Evolutionary conservation across 2,329 filamentous ascomycete species (phyloP), one percentile per base, ranked within the genome.

Genomic region (Xylariaceae sp.): DNA sequence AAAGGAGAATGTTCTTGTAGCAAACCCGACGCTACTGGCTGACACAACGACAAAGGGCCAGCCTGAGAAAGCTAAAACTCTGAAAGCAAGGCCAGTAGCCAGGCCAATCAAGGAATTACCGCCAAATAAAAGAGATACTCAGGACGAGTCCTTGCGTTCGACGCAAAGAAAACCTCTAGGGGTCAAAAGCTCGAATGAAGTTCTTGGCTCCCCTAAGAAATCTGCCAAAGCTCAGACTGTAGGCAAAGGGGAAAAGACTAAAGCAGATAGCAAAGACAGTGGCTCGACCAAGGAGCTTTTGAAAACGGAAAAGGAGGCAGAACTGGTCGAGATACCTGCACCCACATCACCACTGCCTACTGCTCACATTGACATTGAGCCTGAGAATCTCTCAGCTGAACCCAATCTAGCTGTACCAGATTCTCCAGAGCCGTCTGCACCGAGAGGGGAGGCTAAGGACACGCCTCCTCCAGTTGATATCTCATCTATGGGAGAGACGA

Each of bases 401-500:
- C 67, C 74, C 5, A 72, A 71, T 18, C 62, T 77, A 1, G 72
- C 78, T 35, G 76, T 76, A 1, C 78, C 81, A 8, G 71, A 72
- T 20, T 82, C 81, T 2, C 80, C 82, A 4, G 76, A 78, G 33
- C 75, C 73, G 20, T 70, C 70, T n/a, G 64, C 69, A 7, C 61
- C 64, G 15, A 62, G 55, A 29, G 68, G 66, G 47, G 70, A 71
- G 43, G 70, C 62, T 16, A 70, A 76, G 50, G 83, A 84, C 61
- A 86, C 84, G 0, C 83, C 84, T 2, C 84, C 84, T 4, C 84
- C 84, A 4, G 70, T 75, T 13, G 81, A 86, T 59, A 79, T 86
- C 29, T 81, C 78, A 6, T 74, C 72, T 6, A 77, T 71, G 29
- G 79, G 81, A 43, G 81, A 87, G 61, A 81, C 81, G 23, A 78